Base-by-base conservation (phyloP, 805 yeast species). In the Yamadazyma phyllophila region DNA sequence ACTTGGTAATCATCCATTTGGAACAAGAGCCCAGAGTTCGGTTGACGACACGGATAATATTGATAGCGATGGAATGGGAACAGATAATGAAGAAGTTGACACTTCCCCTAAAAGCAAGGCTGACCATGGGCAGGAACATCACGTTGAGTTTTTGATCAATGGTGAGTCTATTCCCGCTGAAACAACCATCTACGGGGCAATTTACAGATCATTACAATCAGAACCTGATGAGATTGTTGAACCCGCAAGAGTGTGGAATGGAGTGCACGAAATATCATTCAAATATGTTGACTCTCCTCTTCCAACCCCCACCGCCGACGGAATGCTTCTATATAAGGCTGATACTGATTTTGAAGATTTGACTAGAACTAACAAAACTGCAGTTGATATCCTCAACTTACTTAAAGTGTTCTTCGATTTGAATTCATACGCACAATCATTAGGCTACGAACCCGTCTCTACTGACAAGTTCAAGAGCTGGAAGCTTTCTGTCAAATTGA, bases 401-500 rank as follows among this genome's bases (percentile, higher is more conserved):
- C 61, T 85, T 45, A 80, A 72, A 48, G 60, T 70, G 1, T 59
- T 83, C 16, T 73, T 73, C 51, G 66, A 61, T 10, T 61, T 78
- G 53, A 74, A 73, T 41, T 51, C 45, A 20, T 52, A 46, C 48
- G 13, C 53, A n/a, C 34, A 46, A 8, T 48, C 50, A 3, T 41
- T 45, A 24, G n/a, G 33, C 1, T 38, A 13, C 11, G 33, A 37
- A 13, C 36, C 39, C 10, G 7, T 51, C 7, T 5, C 44, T 10
- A 15, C 29, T 8, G 58, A 60, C 15, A 51, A 46, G 12, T 91
- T 89, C 57, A 67, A 83, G 54, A 90, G 88, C 59, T 81, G 88
- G 65, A 90, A 90, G 57, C 62, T 92, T 14, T 83, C 96, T 6
- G 95, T 95, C 0, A 92, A 91, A 61, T 68, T 94, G 44, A 85